phyloP scores from a whole-genome alignment of 73 alveolate genomes.

The Paramecium pentaurelia region DNA sequence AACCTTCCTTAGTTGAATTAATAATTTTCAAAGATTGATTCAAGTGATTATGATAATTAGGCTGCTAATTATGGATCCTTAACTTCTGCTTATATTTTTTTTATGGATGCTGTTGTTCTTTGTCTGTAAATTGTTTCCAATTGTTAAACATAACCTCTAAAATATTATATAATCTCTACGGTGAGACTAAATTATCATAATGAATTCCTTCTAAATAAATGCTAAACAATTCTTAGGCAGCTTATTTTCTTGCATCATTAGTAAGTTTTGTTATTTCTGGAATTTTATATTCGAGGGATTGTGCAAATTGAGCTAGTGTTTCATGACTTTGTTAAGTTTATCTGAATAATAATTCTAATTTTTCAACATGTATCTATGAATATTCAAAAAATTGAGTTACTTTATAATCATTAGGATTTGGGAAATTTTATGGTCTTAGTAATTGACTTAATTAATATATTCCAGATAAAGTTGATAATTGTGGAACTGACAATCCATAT shows the following conservation, averaged over 20 bases:
- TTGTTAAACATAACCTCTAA: neutral
- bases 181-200: neutral
- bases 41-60: neutral
- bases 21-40: neutral
- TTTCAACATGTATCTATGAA: neutral
- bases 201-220: constrained; percentile 20
- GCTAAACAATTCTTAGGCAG: constrained; percentile 7
- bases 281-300: neutral
- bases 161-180: neutral
- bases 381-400: neutral
- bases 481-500: neutral
- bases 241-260: neutral
- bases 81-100: neutral
- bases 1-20: constrained; percentile 8
- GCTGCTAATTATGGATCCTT: neutral
- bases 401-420: neutral
- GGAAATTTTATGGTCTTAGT: neutral
- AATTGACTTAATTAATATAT: neutral
- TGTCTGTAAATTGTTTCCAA: neutral
- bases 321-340: neutral
- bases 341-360: neutral
- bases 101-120: neutral
- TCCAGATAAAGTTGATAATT: neutral
- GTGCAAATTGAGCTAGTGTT: neutral
- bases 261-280: neutral